Evolutionary conservation across 768 basidiomycete genomes (phyloP), one percentile per base, ranked within the genome.

Genomic region (Artomyces pyxidatus): DNA sequence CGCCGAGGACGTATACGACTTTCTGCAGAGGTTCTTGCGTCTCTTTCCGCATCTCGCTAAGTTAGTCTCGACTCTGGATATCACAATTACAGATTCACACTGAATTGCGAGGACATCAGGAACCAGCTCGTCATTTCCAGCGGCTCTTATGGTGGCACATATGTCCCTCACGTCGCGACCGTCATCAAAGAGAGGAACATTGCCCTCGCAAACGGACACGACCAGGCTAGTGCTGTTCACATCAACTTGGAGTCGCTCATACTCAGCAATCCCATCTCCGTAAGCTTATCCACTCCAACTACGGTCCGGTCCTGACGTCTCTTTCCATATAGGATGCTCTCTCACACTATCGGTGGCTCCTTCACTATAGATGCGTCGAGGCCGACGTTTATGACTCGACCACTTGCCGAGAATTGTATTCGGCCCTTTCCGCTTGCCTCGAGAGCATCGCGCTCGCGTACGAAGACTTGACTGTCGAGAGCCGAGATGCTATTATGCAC

Each of bases 91-190:
- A 4, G n/a, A 26, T 2, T n/a, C n/a, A 19, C 23, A 27, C 38
- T 5, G 21, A 3, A 2, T 11, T 12, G 32, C 32, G 12, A 2
- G 11, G 6, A 19, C 42, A 28, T 29, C 37, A 51, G 48, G 16
- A 53, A 45, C 37, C 43, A 54, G 48, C 54, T 67, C 30, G 49
- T 65, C 28, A 22, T 68, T 4, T 54, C 64, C 7, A 54, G 64
- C 7, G 67, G 68, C 6, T 66, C 65, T 2, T 70, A 69, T 51
- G 68, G 68, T 30, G 67, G 68, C 0, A 54, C 61, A 7, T 69
- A 68, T 43, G 52, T 66, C 9, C 65, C 68, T 3, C 56, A 67
- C 45, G 68, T 68, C 30, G 67, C 65, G 2, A 64, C 64, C n/a
- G 67, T 65, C 11, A 66, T 68, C n/a, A 60, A 67, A 45, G 59